Conservation (phyloP, 75 land plant species). For the Picea sitchensis region DNA sequence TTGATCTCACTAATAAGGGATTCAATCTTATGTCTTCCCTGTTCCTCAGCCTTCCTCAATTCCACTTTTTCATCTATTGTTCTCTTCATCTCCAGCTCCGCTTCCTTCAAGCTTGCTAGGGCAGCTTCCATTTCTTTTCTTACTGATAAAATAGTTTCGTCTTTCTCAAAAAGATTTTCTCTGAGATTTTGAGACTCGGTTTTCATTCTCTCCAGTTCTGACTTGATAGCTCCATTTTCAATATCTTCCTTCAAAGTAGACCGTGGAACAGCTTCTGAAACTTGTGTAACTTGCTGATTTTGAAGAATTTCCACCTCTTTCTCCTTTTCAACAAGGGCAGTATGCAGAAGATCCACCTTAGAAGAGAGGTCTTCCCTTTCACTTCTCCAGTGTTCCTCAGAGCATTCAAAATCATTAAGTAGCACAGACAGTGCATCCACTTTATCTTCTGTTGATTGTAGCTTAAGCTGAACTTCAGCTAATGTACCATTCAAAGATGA, state of each 20-base stretch:
- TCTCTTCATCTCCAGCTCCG: slow-evolving; percentile 39
- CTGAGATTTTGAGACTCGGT: slow-evolving; percentile 2
- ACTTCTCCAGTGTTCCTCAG: slow-evolving; percentile 11
- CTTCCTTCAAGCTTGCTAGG: slow-evolving; percentile 35
- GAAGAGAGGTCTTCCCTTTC: neutral
- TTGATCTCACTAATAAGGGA: slow-evolving; percentile 20
- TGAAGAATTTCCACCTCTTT: slow-evolving; percentile 8
- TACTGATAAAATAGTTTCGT: slow-evolving; percentile 29
- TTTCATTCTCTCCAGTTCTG: slow-evolving; percentile 1
- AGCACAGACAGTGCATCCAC: neutral
- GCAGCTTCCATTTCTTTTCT: slow-evolving; percentile 57
- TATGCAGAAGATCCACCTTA: slow-evolving; percentile 9
- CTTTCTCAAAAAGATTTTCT: slow-evolving; percentile 1
- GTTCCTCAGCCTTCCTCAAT: slow-evolving; percentile 15
- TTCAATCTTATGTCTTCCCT: slow-evolving; percentile 17
- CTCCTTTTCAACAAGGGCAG: slow-evolving; percentile 8
- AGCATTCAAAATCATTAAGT: neutral
- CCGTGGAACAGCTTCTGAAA: slow-evolving; percentile 7
- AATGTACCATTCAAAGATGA: neutral
- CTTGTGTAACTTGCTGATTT: neutral
- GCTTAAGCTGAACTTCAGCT: slow-evolving; percentile 7
- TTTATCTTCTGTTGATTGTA: neutral
- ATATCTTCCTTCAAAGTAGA: slow-evolving; percentile 4
- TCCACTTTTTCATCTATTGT: slow-evolving; percentile 31
- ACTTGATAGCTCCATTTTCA: neutral